Base-by-base conservation (phyloP, 306 rosid species). In the Acacia confusa region DNA sequence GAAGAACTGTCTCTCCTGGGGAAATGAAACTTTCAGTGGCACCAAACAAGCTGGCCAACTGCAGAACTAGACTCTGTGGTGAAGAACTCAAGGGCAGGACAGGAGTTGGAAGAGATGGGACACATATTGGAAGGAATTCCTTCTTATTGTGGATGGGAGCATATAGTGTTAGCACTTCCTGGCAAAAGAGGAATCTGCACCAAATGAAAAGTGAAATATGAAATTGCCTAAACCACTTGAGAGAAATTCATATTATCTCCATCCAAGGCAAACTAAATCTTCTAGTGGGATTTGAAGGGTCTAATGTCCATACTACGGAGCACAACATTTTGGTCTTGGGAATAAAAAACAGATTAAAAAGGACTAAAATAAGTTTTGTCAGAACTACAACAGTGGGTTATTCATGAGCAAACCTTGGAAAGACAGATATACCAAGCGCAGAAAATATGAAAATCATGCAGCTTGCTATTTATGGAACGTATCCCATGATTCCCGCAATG, bases 151-250 rank as follows among this genome's bases (percentile, higher is more conserved):
- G 80, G 68, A 89, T 84, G 77, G 98, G 92, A 28, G 88, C 89
- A 72, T 89, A 88, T 7, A 85, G 83, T 77, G 91, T 77, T 60
- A 93, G 78, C 76, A 87, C 98, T 27, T 91, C 83, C 75, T 78
- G 88, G 84, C 90, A 92, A 87, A 95, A 95, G 20, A 93, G 61
- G 89, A 93, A 95, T 90, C 99, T 95, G 90, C 77, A 87, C 57
- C 71, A 47, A 75, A 32, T 19, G 41, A 52, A 64, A 80, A 58
- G 17, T 60, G 77, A 70, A 63, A 72, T 1, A 19, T 19, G 15
- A 7, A 30, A 52, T 12, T 25, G 50, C 15, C n/a, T 9, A 8
- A 34, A 65, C 43, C 68, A 52, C 8, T 40, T 6, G 1, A 61
- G 20, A 78, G 52, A 38, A 58, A 28, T 40, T 30, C 1, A 73